Percentiles rank a stretch among this genome's conserved stretches.
Evolutionary conservation across 495 filamentous ascomycete genomes (phyloP).

Genomic region (Xylaria acuta): DNA sequence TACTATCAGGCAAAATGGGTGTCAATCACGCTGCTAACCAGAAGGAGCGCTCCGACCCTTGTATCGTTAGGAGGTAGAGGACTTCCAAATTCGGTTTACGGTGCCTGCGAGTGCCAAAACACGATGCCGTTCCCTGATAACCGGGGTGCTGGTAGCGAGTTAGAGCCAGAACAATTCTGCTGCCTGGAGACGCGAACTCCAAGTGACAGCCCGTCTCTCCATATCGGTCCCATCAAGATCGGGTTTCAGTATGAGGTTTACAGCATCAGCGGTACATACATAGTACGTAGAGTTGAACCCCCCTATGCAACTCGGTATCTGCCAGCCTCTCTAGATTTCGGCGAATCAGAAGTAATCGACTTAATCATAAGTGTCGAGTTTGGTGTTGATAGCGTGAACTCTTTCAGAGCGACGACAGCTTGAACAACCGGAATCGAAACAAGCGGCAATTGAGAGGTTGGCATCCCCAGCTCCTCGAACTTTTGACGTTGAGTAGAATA

Average conservation of each 20-base stretch:
- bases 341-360: background rate
- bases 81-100: conserved; percentile 5
- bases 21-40: background rate
- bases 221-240: background rate
- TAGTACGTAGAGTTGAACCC: background rate
- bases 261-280: background rate
- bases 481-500: background rate
- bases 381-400: background rate
- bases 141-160: background rate
- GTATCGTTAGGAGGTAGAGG: background rate
- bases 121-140: background rate
- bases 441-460: background rate
- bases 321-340: background rate
- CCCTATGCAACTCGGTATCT: background rate
- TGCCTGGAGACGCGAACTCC: background rate
- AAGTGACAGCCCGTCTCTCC: background rate
- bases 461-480: background rate
- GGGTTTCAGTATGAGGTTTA: background rate
- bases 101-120: background rate
- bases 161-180: background rate
- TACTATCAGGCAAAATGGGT: background rate
- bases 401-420: background rate
- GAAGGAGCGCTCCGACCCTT: background rate
- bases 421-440: background rate
- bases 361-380: background rate